Base-by-base conservation (phyloP, 108 stramenopile genomes). In the Pinguiococcus pyrenoidosus region DNA sequence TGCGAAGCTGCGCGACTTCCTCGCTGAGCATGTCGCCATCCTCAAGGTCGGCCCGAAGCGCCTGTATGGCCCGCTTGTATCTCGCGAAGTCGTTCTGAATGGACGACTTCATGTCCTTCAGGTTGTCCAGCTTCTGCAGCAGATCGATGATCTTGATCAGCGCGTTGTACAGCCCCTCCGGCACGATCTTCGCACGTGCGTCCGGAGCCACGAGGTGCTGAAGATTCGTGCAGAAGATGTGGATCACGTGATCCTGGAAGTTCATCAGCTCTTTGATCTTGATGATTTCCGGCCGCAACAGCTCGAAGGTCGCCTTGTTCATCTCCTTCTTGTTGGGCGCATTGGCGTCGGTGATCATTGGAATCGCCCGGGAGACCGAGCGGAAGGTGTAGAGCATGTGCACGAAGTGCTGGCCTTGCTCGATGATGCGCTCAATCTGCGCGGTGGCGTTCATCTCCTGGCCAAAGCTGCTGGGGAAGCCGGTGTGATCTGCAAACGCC, bases 21-120 rank as follows among this genome's bases (percentile, higher is more conserved):
- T 66, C 43, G 0, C 14, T 27, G 16, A 66, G 38, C 3, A 17
- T n/a, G 7, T 62, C 65, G 9, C 60, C 60, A 47, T 61, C 34
- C 16, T 53, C 29, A 28, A 48, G 46, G 14, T 45, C 59, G 13
- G 22, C 18, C 32, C 62, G 14, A 0, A 64, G 27, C 24, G 27
- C 37, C 1, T 49, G 57, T 16, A 61, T 14, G 13, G 64, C 69
- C 3, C 69, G 53, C 37, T 70, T 70, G 62, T 70, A 70, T 0
- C 68, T 43, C 2, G 56, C 41, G 49, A 70, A 67, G 35, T 70
- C 69, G 30, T 67, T 70, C 20, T 51, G 49, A 7, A 70, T 29
- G 29, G 47, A 53, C n/a, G 63, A 42, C 43, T 70, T 70, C 9
- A 62, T 59, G 49, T 70, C 66, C 29, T 70, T 70, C 3, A 70